Conservation (phyloP, 1,139 yeast species). For the Candida glucosophila region DNA sequence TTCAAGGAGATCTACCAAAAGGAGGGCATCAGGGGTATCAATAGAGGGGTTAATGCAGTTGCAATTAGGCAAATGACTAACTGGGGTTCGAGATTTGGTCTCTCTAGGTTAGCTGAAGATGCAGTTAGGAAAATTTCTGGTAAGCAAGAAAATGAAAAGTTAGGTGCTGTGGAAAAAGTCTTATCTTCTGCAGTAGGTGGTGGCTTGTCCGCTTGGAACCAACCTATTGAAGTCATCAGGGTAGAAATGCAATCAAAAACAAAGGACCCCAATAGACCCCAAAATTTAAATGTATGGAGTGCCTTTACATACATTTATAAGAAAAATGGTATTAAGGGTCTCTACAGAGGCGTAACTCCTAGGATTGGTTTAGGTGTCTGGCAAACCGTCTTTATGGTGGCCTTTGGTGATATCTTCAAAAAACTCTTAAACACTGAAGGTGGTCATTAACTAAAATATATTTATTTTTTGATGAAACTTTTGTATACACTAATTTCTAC, state of each 20-base stretch:
- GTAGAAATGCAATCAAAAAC: constrained; percentile 97
- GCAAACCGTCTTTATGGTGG: constrained; percentile 99
- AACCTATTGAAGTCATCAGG: constrained; percentile 94
- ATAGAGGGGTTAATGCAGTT: constrained; percentile 98
- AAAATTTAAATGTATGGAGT: constrained; percentile 72
- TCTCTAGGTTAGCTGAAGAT: constrained; percentile 87
- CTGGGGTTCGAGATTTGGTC: constrained; percentile 97
- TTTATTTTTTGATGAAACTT: too few species aligned
- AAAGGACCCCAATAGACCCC: constrained; percentile 89
- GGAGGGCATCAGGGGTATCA: constrained; percentile 91
- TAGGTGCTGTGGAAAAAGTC: constrained; percentile 72
- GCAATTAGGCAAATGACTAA: constrained; percentile 97
- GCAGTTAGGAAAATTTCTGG: constrained; percentile 57
- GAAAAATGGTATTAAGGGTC: constrained; percentile 79
- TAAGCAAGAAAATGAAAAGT: constrained; percentile 52
- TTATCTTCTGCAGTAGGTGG: constrained; percentile 91
- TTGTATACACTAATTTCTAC: not conserved
- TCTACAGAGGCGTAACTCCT: constrained; percentile 95
- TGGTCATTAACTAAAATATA: constrained; percentile 19
- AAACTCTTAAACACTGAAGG: constrained; percentile 37
- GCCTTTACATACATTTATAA: constrained; percentile 78
- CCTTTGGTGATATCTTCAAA: constrained; percentile 82
- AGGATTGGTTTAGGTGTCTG: constrained; percentile 94
- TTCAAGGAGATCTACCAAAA: constrained; percentile 73
- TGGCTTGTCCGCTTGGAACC: constrained; percentile 97